These are phyloP conservation scores for Penicillium sumatraense DNA, from an alignment of 2,329 filamentous ascomycete species.

Conservation along the genomic window DNA sequence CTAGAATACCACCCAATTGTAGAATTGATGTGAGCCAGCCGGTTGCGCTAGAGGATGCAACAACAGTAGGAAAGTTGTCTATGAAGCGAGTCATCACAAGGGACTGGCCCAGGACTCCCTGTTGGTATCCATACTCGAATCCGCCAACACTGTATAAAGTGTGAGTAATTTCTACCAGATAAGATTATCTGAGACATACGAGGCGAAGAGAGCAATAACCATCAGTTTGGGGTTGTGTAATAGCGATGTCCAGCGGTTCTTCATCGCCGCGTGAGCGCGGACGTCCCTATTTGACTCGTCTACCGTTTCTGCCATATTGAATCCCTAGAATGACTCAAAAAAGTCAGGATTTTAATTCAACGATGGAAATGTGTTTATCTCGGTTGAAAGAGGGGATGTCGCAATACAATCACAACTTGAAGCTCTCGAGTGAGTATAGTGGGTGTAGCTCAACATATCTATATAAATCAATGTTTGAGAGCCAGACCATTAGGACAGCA, in stretches of 20 bases:
- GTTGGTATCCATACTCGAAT: conserved; percentile 49
- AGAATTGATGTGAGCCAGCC: conserved; percentile 55
- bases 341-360: neutral
- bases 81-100: conserved; percentile 55
- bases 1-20: conserved; percentile 52
- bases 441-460: neutral
- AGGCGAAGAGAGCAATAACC: neutral
- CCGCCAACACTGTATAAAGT: neutral
- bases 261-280: neutral
- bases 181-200: neutral
- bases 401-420: neutral
- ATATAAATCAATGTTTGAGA: neutral
- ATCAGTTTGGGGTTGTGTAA: neutral
- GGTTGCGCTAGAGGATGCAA: conserved; percentile 38
- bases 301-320: neutral
- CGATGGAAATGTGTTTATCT: neutral
- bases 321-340: neutral
- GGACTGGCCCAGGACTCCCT: conserved; percentile 43
- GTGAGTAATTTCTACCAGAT: neutral
- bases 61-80: conserved; percentile 47
- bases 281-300: neutral
- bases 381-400: neutral
- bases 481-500: neutral
- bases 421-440: neutral
- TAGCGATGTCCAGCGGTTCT: conserved; percentile 1